Conservation (phyloP, 768 basidiomycete species). For the Tephrocybe sp. region DNA sequence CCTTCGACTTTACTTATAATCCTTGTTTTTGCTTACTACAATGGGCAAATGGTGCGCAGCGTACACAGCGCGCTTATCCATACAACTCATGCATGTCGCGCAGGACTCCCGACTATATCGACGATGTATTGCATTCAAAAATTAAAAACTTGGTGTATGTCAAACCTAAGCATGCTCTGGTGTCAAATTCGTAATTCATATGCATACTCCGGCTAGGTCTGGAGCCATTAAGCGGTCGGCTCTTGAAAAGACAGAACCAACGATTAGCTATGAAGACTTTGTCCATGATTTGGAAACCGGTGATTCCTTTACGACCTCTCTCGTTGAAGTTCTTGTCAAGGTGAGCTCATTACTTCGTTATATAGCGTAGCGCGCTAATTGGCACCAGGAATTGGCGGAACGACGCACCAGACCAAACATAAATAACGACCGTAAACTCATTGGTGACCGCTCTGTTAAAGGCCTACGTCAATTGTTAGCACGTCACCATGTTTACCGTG, state of each 20-base stretch:
- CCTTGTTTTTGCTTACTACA: constrained; percentile 19
- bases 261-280: constrained; percentile 71
- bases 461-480: constrained; percentile 56
- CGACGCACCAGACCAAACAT: constrained; percentile 52
- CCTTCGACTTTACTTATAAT: constrained; percentile 19
- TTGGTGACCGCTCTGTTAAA: constrained; percentile 66
- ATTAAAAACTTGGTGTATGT: constrained; percentile 77
- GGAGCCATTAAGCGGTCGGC: constrained; percentile 69
- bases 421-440: constrained; percentile 61
- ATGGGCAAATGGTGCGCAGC: constrained; percentile 72
- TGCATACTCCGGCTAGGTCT: constrained; percentile 42
- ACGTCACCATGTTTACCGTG: constrained; percentile 52
- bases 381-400: constrained; percentile 69
- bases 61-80: constrained; percentile 11
- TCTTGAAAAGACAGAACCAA: constrained; percentile 61
- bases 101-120: constrained; percentile 72
- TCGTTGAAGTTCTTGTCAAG: constrained; percentile 77
- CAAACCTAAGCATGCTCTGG: constrained; percentile 3
- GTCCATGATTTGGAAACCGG: constrained; percentile 76
- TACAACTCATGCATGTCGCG: constrained; percentile 13
- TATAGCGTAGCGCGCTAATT: neutral
- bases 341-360: constrained; percentile 35
- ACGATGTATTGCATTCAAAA: constrained; percentile 73
- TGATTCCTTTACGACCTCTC: constrained; percentile 74
- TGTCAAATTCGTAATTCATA: constrained; percentile 5